Evolutionary conservation across 306 rosid species (phyloP).

Genomic region (Coriaria nepalensis): DNA sequence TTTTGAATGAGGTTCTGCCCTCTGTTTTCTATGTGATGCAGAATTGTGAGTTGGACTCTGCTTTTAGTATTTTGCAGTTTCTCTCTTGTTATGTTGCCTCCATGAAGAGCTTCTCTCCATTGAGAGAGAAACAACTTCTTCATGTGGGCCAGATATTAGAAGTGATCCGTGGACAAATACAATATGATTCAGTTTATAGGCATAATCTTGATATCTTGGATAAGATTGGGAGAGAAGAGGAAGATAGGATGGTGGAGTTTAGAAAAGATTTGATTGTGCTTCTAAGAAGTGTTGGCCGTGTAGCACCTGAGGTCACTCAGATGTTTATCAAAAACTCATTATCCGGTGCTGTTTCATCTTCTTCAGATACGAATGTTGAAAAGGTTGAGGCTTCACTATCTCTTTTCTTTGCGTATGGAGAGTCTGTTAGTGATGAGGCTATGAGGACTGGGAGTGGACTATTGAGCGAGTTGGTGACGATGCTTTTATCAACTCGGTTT

Average conservation of each 20-base stretch:
- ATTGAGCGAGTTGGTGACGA: slow-evolving; percentile 58
- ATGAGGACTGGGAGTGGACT: slow-evolving; percentile 53
- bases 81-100: slow-evolving; percentile 70
- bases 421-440: slow-evolving; percentile 60
- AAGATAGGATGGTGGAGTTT: slow-evolving; percentile 75
- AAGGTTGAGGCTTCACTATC: slow-evolving; percentile 86
- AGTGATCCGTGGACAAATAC: slow-evolving; percentile 57
- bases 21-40: slow-evolving; percentile 68
- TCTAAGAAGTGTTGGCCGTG: slow-evolving; percentile 41
- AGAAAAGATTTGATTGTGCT: slow-evolving; percentile 85
- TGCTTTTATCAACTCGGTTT: slow-evolving; percentile 70
- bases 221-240: slow-evolving; percentile 88
- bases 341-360: slow-evolving; percentile 46
- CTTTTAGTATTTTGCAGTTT: slow-evolving; percentile 73
- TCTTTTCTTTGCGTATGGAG: slow-evolving; percentile 73
- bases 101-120: slow-evolving; percentile 50
- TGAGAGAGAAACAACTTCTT: slow-evolving; percentile 51
- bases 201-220: slow-evolving; percentile 57
- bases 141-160: slow-evolving; percentile 88
- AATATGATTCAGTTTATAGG: slow-evolving; percentile 58
- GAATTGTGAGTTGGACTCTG: slow-evolving; percentile 64
- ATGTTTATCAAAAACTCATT: slow-evolving; percentile 59
- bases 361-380: slow-evolving; percentile 66
- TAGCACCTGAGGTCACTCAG: slow-evolving; percentile 65
- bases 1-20: slow-evolving; percentile 70